Evolutionary conservation across 495 filamentous ascomycete species (phyloP), one percentile per base, ranked within the genome.

Genomic region (Pyrenula aspistea): DNA sequence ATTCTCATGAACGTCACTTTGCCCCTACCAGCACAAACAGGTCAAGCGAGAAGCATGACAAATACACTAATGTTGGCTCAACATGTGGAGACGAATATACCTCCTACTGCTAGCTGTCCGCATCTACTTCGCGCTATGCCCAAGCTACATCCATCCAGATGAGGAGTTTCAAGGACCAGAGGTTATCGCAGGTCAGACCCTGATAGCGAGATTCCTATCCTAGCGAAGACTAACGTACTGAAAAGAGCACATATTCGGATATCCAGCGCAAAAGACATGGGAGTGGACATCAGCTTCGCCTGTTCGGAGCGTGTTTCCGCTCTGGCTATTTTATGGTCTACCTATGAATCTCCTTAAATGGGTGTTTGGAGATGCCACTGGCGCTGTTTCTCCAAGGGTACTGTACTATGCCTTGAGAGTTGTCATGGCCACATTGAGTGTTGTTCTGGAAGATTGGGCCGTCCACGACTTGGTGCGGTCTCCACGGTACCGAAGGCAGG

Each of bases 111-210:
- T 95, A 57, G 70, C 89, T 59, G 85, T 96, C 61, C 87, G 94
- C 65, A 78, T 96, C 59, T 97, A 94, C 77, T 94, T 96, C 63
- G 91, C 93, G 50, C 76, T 96, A 25, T 90, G 85, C 52, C 88
- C 93, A 51, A 96, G 92, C 74, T 98, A 98, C 70, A 81, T 98
- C 25, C 93, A 98, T 69, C 93, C 93, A 2, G 93, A 98, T 72
- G 93, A 98, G 76, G 89, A 96, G 71, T 98, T 98, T 66, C 93
- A 98, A 66, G 93, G 93, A 20, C 93, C 92, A 10, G 93, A 98
- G 74, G 86, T 97, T 55, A 92, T 96, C 63, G 91, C 91, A 58
- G 91, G 92, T 96, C 83, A 67, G 87, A 75, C 15, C 31, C 31
- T 15, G 31, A 8, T n/a, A n/a, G n/a, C n/a, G n/a, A n/a, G n/a